Evolutionary conservation across 306 rosid genomes (phyloP), one percentile per base, ranked within the genome.

Genomic region (Adenanthera pavonina): DNA sequence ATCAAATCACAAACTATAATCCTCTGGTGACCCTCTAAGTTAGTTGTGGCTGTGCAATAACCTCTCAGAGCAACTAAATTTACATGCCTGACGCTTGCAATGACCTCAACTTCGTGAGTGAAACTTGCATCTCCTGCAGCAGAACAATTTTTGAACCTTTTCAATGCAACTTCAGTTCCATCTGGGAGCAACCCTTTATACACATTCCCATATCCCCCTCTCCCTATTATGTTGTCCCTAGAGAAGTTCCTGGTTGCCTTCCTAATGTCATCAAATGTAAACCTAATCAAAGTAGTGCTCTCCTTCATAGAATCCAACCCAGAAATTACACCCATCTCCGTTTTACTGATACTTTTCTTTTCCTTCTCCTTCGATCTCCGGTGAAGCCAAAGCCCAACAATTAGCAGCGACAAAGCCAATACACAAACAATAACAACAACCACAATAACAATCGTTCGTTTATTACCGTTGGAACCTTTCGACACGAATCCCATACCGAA

Each of bases 171-270:
- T 74, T 88, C 96, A 15, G 86, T 80, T 8, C 97, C 98, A 81
- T 95, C 98, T 0, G 36, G 70, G 44, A 95, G 56, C 0, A 83
- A 11, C 8, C 99, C 99, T 72, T 82, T 92, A 25, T 95, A 95
- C 78, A 95, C 99, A 86, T 95, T 95, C 19, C 99, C 99, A 77
- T 92, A 95, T 14, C 99, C 99, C 17, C 99, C 99, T 67, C 89
- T 90, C 19, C 99, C 99, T 43, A 95, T 83, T 44, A 95, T 87
- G 52, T 81, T 67, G 2, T 92, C 96, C 86, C 94, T 88, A 0
- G 90, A 75, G 78, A 95, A 95, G 80, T 89, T 91, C 88, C 88
- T 87, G 0, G 99, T 95, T 0, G 98, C 93, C 57, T 89, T 87
- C 79, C 79, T 91, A 68, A 95, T 85, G 5, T 92, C 97, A 1